These are phyloP conservation scores for Durotheca rogersii DNA, from an alignment of 495 filamentous ascomycete genomes.

Conservation along the genomic window DNA sequence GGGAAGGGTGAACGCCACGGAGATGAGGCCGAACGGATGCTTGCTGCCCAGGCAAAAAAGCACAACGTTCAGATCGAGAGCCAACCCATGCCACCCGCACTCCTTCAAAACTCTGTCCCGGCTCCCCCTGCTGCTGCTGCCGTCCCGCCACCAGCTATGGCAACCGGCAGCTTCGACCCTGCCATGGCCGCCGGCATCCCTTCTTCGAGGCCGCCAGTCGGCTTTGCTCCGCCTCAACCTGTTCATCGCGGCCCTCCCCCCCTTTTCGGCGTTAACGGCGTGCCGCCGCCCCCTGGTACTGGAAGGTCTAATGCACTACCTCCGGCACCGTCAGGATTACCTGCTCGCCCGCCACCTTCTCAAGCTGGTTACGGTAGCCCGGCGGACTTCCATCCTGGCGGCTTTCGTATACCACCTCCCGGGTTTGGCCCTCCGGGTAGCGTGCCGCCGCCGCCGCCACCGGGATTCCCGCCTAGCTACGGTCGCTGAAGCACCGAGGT, in stretches of 20 bases:
- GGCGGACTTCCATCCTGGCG: conserved; percentile 58
- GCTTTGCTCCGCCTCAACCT: conserved; percentile 36
- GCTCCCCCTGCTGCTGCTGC: conserved; percentile 33
- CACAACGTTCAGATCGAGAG: conserved; percentile 81
- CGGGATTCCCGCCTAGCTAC: conserved; percentile 50
- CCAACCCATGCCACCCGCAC: conserved; percentile 59
- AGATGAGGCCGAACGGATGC: conserved; percentile 88
- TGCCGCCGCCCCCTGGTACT: conserved; percentile 30
- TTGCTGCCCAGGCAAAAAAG: conserved; percentile 89
- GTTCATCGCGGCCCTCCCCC: conserved; percentile 49
- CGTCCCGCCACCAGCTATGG: conserved; percentile 31
- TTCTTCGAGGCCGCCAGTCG: conserved; percentile 31
- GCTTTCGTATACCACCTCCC: conserved; percentile 45
- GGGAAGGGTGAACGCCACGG: conserved; percentile 96
- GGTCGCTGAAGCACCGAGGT: conserved; percentile 21
- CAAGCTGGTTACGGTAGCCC: conserved; percentile 78
- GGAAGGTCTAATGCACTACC: conserved; percentile 42
- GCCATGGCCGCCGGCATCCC: conserved; percentile 29
- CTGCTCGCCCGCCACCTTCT: conserved; percentile 75
- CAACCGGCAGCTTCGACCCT: conserved; percentile 34
- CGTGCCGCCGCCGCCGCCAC: conserved; percentile 42
- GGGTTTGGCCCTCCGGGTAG: conserved; percentile 55
- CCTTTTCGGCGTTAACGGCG: conserved; percentile 35
- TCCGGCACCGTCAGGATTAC: conserved; percentile 73
- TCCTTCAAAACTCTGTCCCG: conserved; percentile 45